Evolutionary conservation across 176 grass and related monocot genomes (phyloP).

Genomic region (Bolboschoenus planiculmis): DNA sequence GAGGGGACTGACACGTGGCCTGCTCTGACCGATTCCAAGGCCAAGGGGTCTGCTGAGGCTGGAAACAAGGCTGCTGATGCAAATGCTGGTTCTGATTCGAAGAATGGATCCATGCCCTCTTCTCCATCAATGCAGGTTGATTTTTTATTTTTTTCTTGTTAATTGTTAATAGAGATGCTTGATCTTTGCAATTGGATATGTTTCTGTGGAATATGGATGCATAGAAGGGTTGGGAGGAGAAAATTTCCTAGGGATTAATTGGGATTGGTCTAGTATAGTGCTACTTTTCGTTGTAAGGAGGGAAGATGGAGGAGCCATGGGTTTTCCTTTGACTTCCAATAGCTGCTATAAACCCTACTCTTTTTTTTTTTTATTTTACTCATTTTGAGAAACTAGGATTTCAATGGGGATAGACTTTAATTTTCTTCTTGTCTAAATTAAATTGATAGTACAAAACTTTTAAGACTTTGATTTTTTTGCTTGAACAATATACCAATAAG

Average conservation of each 20-base stretch:
- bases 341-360: neutral
- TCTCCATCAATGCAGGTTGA: constrained; percentile 24
- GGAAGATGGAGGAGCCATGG: neutral
- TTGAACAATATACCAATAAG: neutral
- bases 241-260: neutral
- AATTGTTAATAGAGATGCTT: neutral
- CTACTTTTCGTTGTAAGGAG: neutral
- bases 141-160: neutral
- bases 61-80: constrained; percentile 4
- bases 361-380: neutral
- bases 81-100: constrained; percentile 6
- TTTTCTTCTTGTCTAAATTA: neutral
- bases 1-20: constrained; percentile 22
- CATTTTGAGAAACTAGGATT: neutral
- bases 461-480: neutral
- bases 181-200: constrained; percentile 6
- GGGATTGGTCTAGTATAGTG: neutral
- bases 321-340: neutral
- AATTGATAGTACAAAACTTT: neutral
- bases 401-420: neutral
- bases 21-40: constrained; percentile 6
- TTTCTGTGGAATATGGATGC: neutral
- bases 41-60: neutral
- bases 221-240: neutral
- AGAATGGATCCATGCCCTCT: constrained; percentile 20